Evolutionary conservation across 2,329 filamentous ascomycete species (phyloP).

Genomic region (Calonectria pseudoreteaudii): DNA sequence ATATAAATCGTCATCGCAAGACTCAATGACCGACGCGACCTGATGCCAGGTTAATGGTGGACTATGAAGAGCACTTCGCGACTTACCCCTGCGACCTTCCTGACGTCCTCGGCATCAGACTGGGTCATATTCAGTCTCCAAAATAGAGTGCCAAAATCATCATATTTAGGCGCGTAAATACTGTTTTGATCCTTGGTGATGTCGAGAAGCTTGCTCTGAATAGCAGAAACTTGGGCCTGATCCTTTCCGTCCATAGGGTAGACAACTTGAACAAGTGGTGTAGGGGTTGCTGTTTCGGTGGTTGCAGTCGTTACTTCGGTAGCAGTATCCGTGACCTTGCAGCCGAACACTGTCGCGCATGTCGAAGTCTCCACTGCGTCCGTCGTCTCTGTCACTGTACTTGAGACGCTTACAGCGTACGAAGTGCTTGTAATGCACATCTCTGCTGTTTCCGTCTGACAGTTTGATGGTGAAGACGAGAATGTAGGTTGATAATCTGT

Average conservation of each 20-base stretch:
- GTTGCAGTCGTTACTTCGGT: neutral
- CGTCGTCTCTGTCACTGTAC: neutral
- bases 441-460: neutral
- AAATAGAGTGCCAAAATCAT: neutral
- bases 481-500: neutral
- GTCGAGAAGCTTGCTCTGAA: neutral
- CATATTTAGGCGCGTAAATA: neutral
- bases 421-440: neutral
- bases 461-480: neutral
- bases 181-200: neutral
- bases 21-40: neutral
- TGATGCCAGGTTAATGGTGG: neutral
- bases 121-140: neutral
- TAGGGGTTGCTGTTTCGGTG: neutral
- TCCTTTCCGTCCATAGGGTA: neutral
- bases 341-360: neutral
- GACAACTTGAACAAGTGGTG: neutral
- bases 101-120: neutral
- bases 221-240: neutral
- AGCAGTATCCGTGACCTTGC: neutral
- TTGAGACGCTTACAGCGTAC: neutral
- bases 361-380: neutral
- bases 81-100: neutral
- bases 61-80: neutral
- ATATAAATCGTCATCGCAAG: neutral